Percentiles rank a stretch among this genome's conserved stretches.
Conservation (phyloP, 768 basidiomycete species). For the Amanita brunnescens region DNA sequence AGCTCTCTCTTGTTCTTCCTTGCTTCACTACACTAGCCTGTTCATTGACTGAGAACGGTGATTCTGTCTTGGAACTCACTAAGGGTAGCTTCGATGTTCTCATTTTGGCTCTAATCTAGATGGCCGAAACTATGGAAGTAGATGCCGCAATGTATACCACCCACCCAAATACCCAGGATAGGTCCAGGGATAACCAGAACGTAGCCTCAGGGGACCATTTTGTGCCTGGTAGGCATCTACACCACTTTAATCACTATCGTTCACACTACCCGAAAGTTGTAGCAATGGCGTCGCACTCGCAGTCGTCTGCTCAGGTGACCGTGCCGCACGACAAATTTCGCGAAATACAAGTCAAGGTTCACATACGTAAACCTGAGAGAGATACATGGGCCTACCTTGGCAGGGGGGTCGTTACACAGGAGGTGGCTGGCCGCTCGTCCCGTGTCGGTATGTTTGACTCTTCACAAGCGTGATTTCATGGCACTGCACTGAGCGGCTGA, state of each 20-base stretch:
- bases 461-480: neutral
- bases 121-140: conserved; percentile 38
- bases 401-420: conserved; percentile 68
- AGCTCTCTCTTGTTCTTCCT: neutral
- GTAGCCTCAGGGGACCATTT: neutral
- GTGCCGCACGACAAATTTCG: conserved; percentile 50
- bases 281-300: conserved; percentile 2
- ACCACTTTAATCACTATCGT: neutral
- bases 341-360: conserved; percentile 79
- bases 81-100: neutral
- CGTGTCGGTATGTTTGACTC: conserved; percentile 56
- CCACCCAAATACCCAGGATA: conserved; percentile 6
- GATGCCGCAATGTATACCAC: conserved; percentile 21
- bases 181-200: neutral
- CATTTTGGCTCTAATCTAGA: conserved; percentile 10
- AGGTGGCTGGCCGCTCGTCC: conserved; percentile 65
- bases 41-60: neutral
- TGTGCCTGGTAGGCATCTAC: neutral
- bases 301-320: conserved; percentile 8
- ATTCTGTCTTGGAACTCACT: neutral
- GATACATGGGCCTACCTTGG: conserved; percentile 81
- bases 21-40: neutral
- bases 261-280: neutral
- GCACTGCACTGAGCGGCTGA: no score
- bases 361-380: conserved; percentile 68